These are phyloP conservation scores for Cytauxzoon felis DNA, from an alignment of 169 alveolate species.

Conservation along the genomic window DNA sequence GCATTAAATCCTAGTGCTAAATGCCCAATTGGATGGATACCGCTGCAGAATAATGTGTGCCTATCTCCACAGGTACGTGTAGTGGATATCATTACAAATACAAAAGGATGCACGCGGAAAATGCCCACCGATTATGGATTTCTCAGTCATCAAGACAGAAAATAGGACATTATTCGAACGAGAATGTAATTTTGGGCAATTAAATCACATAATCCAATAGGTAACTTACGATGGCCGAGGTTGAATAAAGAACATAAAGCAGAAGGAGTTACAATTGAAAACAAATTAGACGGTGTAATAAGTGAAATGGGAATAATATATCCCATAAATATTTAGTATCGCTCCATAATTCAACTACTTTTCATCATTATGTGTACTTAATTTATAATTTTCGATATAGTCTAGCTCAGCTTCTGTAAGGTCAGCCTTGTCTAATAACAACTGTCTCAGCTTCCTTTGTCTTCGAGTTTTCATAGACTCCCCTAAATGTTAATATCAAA, in stretches of 20 bases:
- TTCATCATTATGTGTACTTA: neutral
- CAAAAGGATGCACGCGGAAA: conserved; percentile 59
- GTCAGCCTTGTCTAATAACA: conserved; percentile 52
- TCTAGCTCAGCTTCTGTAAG: conserved; percentile 60
- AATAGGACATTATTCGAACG: conserved; percentile 55
- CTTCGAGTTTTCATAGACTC: conserved; percentile 61
- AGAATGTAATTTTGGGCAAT: conserved; percentile 32
- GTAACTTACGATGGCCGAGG: conserved; percentile 5
- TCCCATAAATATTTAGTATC: neutral
- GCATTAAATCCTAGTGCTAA: conserved; percentile 11
- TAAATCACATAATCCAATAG: conserved; percentile 3
- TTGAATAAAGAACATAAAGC: neutral
- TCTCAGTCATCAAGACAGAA: conserved; percentile 36
- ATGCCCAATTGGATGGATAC: conserved; percentile 70
- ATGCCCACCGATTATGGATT: conserved; percentile 72
- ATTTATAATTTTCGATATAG: conserved; percentile 54
- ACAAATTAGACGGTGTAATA: conserved; percentile 26
- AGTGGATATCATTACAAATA: neutral
- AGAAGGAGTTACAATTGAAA: neutral
- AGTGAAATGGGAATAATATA: conserved; percentile 38
- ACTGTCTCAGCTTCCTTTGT: conserved; percentile 56
- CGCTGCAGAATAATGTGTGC: conserved; percentile 49
- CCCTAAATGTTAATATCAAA: conserved; percentile 1
- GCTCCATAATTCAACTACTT: neutral
- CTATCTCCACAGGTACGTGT: conserved; percentile 67